Evolutionary conservation across 2,329 filamentous ascomycete genomes (phyloP).

Genomic region (Ceratocystis alfenasii): DNA sequence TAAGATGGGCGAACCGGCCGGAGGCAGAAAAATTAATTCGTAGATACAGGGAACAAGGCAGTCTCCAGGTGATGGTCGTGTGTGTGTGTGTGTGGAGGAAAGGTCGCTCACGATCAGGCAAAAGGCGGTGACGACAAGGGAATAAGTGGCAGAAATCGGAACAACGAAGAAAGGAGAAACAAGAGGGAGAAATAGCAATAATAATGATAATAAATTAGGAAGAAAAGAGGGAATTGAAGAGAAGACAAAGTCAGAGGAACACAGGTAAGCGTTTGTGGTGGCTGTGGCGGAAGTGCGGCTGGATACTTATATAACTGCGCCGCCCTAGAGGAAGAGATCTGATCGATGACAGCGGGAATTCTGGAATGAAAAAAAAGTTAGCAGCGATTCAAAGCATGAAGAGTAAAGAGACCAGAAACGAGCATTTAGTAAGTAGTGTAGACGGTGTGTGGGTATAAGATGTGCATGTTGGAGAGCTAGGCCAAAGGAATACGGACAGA

Average conservation of each 20-base stretch:
- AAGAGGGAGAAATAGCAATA: background rate
- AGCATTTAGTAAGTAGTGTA: background rate
- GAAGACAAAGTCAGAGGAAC: background rate
- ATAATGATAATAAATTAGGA: background rate
- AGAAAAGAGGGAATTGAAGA: background rate
- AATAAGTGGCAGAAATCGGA: slow-evolving; percentile 15
- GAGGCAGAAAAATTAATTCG: background rate
- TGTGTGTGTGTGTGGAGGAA: background rate
- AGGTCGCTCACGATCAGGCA: slow-evolving; percentile 13
- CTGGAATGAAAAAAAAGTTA: background rate
- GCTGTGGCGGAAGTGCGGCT: slow-evolving; percentile 1
- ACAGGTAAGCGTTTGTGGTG: background rate
- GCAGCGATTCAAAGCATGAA: background rate
- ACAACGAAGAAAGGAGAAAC: slow-evolving; percentile 6
- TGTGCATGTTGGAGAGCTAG: background rate
- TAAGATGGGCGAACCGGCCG: background rate
- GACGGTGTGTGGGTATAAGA: background rate
- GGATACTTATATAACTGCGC: background rate
- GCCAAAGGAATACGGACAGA: slow-evolving; percentile 1
- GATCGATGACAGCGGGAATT: background rate
- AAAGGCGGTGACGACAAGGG: slow-evolving; percentile 16
- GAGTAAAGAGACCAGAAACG: background rate
- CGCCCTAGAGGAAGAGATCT: background rate
- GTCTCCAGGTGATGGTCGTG: background rate
- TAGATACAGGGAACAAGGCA: background rate